phyloP scores from a whole-genome alignment of 208 protist genomes.

The Naegleria fowleri region DNA sequence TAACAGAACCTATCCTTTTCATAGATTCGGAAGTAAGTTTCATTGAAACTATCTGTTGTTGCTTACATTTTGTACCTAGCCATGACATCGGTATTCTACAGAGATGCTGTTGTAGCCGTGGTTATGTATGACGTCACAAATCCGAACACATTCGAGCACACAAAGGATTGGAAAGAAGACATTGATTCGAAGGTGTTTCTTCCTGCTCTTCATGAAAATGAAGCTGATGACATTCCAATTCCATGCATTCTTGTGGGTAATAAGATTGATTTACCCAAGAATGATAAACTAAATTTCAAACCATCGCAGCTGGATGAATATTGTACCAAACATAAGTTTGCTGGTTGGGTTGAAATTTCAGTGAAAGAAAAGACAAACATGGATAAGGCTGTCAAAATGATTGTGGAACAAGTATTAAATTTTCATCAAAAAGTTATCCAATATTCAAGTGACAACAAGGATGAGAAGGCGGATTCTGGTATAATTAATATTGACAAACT shows the following conservation, averaged over 20 bases:
- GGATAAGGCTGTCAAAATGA: slow-evolving; percentile 37
- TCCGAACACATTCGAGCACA: slow-evolving; percentile 37
- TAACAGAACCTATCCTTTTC: neutral
- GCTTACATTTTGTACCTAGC: slow-evolving; percentile 35
- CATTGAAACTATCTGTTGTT: neutral
- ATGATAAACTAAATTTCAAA: neutral
- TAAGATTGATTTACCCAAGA: neutral
- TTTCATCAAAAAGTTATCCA: slow-evolving; percentile 10
- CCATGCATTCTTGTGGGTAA: neutral
- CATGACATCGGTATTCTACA: slow-evolving; percentile 56
- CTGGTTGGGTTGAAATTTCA: slow-evolving; percentile 48
- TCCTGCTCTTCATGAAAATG: neutral
- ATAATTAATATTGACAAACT: neutral
- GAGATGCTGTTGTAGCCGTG: slow-evolving; percentile 49
- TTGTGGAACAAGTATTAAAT: slow-evolving; percentile 49
- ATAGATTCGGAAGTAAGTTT: neutral
- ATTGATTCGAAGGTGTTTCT: slow-evolving; percentile 52
- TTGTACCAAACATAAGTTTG: slow-evolving; percentile 46
- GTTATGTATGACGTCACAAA: slow-evolving; percentile 52
- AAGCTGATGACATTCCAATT: neutral
- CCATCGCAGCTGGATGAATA: slow-evolving; percentile 44
- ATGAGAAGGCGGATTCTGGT: neutral
- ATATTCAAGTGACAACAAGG: too few species aligned
- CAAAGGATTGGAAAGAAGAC: slow-evolving; percentile 48
- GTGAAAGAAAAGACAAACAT: slow-evolving; percentile 52